Conservation (phyloP, 2,329 filamentous ascomycete species). For the Fusarium sp. region DNA sequence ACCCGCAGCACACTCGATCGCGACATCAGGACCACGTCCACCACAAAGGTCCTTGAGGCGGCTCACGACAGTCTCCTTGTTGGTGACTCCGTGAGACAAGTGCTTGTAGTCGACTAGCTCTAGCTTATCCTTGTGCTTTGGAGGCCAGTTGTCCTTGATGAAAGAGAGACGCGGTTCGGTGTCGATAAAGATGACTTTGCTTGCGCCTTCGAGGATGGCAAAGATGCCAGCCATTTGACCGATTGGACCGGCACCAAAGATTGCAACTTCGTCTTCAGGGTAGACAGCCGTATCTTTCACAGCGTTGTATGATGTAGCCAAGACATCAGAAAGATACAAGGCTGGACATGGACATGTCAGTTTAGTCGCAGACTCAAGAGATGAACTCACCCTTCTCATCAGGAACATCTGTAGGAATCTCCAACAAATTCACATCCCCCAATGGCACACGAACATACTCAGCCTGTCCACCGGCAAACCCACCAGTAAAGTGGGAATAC, state of each 20-base stretch:
- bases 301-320: conserved; percentile 82
- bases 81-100: conserved; percentile 67
- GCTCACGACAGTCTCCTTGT: conserved; percentile 71
- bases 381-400: conserved; percentile 75
- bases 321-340: conserved; percentile 83
- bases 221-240: conserved; percentile 87
- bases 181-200: conserved; percentile 82
- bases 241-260: conserved; percentile 88
- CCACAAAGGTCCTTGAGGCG: conserved; percentile 79
- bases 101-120: conserved; percentile 76
- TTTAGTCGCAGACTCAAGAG: fast-evolving
- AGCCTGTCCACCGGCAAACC: conserved; percentile 87
- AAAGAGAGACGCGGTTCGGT: conserved; percentile 76
- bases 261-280: conserved; percentile 78
- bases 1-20: conserved; percentile 73
- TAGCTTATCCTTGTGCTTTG: conserved; percentile 61
- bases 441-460: conserved; percentile 87
- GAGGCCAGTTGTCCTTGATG: conserved; percentile 70
- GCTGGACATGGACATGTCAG: conserved; percentile 41
- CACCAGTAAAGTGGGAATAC: conserved; percentile 83
- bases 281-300: conserved; percentile 88
- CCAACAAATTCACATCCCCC: conserved; percentile 83
- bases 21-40: conserved; percentile 78
- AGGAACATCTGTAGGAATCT: conserved; percentile 80
- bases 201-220: conserved; percentile 77